Base-by-base conservation (phyloP, 2,329 filamentous ascomycete species). In the Seiridium unicorne region DNA sequence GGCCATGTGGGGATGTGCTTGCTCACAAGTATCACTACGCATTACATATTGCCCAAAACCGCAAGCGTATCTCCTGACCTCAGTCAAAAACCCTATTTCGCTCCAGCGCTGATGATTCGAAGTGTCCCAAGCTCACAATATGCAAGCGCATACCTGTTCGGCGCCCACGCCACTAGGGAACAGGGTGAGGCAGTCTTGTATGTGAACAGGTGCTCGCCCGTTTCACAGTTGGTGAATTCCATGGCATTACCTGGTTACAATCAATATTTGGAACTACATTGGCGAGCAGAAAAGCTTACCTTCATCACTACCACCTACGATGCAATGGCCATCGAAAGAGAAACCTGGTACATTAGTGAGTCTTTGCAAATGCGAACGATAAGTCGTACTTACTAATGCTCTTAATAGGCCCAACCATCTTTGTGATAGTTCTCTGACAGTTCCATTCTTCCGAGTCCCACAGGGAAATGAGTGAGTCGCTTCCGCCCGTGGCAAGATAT, bases 381-480 rank as follows among this genome's bases (percentile, higher is more conserved):
- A 7, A 26, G 13, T 38, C 11, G 13, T 53, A 76, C 82, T 62
- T 73, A 86, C 84, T 86, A 60, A 93, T 80, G 70, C 85, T 90
- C 68, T 85, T 83, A 35, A 93, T 87, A 3, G 89, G 86, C 1
- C 89, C 89, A 8, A 83, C 81, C 78, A 91, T 89, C 66, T 84
- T 82, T 42, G 86, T 86, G 47, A 93, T 79, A 1, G 89, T 92
- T 62, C 88, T 83, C 68, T 88, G 84, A 69, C 90, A 93, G 59
- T 91, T 85, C 89, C 90, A 93, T 65, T 91, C 87, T 46, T 82
- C 81, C 3, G 90, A 93, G 68, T 93, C 90, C 88, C 90, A 94
- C 3, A 94, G 78, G 4, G 88, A 82, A 65, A 93, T 89, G 55
- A 92, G 83, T 1, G 89, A 89, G 69, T 94, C 91, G 8, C 87